Evolutionary conservation across 2,329 filamentous ascomycete genomes (phyloP), one percentile per base, ranked within the genome.

Genomic region (Pseudogymnoascus sp.): DNA sequence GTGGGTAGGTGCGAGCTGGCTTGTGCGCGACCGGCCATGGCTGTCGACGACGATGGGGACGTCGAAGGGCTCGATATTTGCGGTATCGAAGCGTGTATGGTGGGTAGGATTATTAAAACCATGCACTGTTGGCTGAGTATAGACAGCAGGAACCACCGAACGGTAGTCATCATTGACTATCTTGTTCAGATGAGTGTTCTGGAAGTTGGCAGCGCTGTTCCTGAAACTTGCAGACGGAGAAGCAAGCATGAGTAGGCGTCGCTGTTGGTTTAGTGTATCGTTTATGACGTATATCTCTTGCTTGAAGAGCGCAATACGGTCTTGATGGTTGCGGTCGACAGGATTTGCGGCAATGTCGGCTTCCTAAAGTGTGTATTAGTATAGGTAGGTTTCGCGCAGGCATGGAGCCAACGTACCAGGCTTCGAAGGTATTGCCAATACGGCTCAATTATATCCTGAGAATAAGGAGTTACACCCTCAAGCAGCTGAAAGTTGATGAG

Each of bases 251-350:
- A 59, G 20, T 2, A 67, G 32, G 50, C 43, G 34, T 22, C 59
- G 57, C 34, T 68, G 65, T 6, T 37, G 57, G 28, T 63, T 54
- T n/a, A 68, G 50, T 6, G 65, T 68, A 30, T 66, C 64, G 1
- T 39, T 57, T 22, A 67, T 64, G 12, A 66, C 62, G 12, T 63
- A 63, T 28, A 67, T 66, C 37, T 68, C 66, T 59, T 68, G 66
- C 30, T 66, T 65, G 11, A 68, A 41, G 12, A 50, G 64, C 12
- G 62, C 61, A 25, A 68, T 63, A 58, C 60, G 58, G 32, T 66
- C 63, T 62, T 67, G 66, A 38, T 68, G 66, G 16, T 60, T 62
- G 25, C 65, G 61, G 34, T 65, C 64, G 7, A 68, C 47, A 28
- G 66, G 65, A 22, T 64, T 63, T 22, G 61, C 59, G 34, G 65